Conservation (phyloP, 169 alveolate genomes). For the Theileria equi region DNA sequence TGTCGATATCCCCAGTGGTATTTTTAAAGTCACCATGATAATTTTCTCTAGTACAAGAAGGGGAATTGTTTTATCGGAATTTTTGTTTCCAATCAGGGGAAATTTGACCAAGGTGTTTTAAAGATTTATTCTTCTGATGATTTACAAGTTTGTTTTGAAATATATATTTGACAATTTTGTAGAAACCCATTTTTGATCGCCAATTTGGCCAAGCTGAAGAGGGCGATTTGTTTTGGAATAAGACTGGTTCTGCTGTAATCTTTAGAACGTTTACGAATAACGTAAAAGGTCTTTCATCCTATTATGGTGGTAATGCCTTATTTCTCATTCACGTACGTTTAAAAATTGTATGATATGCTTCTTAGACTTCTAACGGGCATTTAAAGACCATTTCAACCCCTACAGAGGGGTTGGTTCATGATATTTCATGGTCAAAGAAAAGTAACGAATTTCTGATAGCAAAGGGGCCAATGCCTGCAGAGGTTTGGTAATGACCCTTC, state of each 20-base stretch:
- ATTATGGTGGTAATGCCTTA: conserved; percentile 69
- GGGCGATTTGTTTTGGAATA: conserved; percentile 73
- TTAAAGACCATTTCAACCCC: conserved; percentile 41
- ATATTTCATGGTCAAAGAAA: conserved; percentile 69
- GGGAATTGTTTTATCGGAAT: conserved; percentile 38
- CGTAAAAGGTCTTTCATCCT: conserved; percentile 68
- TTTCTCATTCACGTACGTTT: conserved; percentile 52
- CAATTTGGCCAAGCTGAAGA: conserved; percentile 70
- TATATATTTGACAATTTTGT: background rate
- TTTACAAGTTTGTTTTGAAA: background rate
- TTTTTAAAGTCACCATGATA: background rate
- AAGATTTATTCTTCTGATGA: conserved; percentile 6
- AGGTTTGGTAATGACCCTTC: conserved; percentile 2
- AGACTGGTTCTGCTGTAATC: conserved; percentile 61
- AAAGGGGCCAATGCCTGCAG: conserved; percentile 74
- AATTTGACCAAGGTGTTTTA: conserved; percentile 43
- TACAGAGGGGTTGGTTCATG: conserved; percentile 71
- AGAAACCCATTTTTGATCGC: conserved; percentile 42
- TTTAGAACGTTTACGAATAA: conserved; percentile 68
- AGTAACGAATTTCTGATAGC: conserved; percentile 66
- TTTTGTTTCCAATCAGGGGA: conserved; percentile 47
- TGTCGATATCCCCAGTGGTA: conserved; percentile 59
- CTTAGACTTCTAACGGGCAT: conserved; percentile 21
- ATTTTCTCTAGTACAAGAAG: conserved; percentile 21
- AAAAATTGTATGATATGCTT: background rate